Conservation (phyloP, 2,329 filamentous ascomycete genomes). For the Graphilbum fragrans region DNA sequence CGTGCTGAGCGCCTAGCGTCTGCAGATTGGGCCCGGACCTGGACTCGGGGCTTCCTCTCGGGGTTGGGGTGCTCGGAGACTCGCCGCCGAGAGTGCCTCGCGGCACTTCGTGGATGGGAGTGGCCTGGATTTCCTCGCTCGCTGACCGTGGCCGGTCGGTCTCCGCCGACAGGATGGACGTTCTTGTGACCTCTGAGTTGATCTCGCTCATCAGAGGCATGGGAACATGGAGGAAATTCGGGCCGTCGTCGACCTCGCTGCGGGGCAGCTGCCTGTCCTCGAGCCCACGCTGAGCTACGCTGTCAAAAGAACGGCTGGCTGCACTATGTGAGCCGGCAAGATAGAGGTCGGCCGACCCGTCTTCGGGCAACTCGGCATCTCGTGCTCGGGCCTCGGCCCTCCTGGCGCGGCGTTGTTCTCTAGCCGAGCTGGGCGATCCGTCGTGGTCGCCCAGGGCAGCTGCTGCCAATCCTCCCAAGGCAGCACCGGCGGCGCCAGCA, state of each 20-base stretch:
- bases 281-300: slow-evolving; percentile 13
- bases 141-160: slow-evolving; percentile 62
- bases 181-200: slow-evolving; percentile 77
- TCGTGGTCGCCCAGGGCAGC: slow-evolving; percentile 22
- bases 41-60: slow-evolving; percentile 39
- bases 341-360: slow-evolving; percentile 13
- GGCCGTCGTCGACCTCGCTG: slow-evolving; percentile 22
- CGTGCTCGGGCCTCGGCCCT: slow-evolving; percentile 38
- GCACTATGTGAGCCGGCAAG: slow-evolving; percentile 6
- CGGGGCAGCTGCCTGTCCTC: background rate
- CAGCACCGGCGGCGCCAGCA: slow-evolving; percentile 31
- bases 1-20: slow-evolving; percentile 55
- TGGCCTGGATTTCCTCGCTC: slow-evolving; percentile 39
- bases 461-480: slow-evolving; percentile 23
- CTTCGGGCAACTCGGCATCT: slow-evolving; percentile 19
- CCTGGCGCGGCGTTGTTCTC: slow-evolving; percentile 38
- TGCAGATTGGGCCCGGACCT: slow-evolving; percentile 40
- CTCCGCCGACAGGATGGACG: slow-evolving; percentile 73
- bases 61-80: slow-evolving; percentile 46
- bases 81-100: slow-evolving; percentile 43
- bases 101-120: slow-evolving; percentile 51
- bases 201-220: slow-evolving; percentile 85
- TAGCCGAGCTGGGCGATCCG: slow-evolving; percentile 33
- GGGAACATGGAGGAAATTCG: slow-evolving; percentile 46
- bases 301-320: slow-evolving; percentile 4